These are phyloP conservation scores for Hypoxylon sp. DNA, from an alignment of 2,329 filamentous ascomycete genomes.

Conservation along the genomic window DNA sequence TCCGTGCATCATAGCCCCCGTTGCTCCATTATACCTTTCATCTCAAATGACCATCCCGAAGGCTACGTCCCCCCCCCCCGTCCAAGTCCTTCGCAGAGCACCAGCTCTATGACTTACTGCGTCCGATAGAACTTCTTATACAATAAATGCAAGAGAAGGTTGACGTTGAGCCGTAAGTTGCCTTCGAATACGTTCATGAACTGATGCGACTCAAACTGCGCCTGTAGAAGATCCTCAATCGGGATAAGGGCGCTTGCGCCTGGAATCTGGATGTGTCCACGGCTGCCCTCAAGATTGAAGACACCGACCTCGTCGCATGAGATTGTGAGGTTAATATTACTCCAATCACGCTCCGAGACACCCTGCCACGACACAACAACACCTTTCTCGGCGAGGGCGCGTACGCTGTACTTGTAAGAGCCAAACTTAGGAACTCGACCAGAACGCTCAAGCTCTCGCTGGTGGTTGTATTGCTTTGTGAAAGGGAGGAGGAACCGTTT, in stretches of 20 bases:
- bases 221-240: constrained; percentile 93
- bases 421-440: constrained; percentile 98
- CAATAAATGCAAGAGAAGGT: constrained; percentile 93
- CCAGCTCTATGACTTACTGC: constrained; percentile 61
- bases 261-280: constrained; percentile 94
- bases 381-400: constrained; percentile 90
- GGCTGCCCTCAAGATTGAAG: constrained; percentile 91
- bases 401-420: constrained; percentile 95
- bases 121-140: constrained; percentile 98
- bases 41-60: constrained; percentile 22
- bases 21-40: constrained; percentile 24
- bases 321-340: constrained; percentile 94
- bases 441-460: constrained; percentile 91
- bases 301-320: constrained; percentile 94
- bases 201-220: constrained; percentile 96
- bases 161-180: constrained; percentile 90
- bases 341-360: constrained; percentile 86
- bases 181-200: constrained; percentile 96
- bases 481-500: constrained; percentile 96
- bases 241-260: constrained; percentile 90
- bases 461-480: constrained; percentile 98
- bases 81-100: constrained; percentile 13
- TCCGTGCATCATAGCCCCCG: constrained; percentile 43
- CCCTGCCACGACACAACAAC: constrained; percentile 94
- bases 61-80: not conserved